A percentile compares a stretch with the other conserved stretches of the same genome.
phyloP scores from a whole-genome alignment of 495 filamentous ascomycete genomes.

The Alectoria sarmentosa region DNA sequence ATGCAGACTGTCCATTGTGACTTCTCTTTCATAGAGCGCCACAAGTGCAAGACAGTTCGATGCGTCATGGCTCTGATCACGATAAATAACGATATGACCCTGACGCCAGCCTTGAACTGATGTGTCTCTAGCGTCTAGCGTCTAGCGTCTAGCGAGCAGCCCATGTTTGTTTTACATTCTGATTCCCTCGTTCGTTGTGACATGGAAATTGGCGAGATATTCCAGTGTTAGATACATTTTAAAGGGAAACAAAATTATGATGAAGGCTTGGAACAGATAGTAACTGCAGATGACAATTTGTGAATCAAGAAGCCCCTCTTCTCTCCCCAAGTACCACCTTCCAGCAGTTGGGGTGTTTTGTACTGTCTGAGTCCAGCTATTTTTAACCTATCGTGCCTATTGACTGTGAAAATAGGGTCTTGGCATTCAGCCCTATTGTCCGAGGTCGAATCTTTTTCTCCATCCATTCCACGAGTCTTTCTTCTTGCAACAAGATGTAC shows the following conservation, averaged over 20 bases:
- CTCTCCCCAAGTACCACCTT: not conserved
- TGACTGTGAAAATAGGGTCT: not conserved
- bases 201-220: conserved; percentile 1
- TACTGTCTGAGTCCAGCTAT: too few relatives aligned
- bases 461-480: not conserved
- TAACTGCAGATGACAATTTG: not conserved
- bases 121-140: too few relatives aligned
- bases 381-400: too few relatives aligned
- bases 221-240: not conserved
- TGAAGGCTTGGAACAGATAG: not conserved
- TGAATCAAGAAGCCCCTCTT: not conserved
- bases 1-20: not conserved
- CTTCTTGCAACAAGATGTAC: not conserved
- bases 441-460: not conserved
- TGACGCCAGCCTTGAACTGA: not conserved
- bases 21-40: not conserved
- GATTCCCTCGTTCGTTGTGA: not conserved
- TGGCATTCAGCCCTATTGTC: conserved; percentile 3
- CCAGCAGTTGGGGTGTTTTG: not conserved
- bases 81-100: not conserved
- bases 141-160: not conserved
- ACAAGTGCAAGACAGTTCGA: not conserved
- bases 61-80: not conserved
- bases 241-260: not conserved
- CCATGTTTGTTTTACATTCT: not conserved